Percentiles rank a stretch among this genome's conserved stretches.
Evolutionary conservation across 768 basidiomycete species (phyloP).

Genomic region (Mrakia frigida): DNA sequence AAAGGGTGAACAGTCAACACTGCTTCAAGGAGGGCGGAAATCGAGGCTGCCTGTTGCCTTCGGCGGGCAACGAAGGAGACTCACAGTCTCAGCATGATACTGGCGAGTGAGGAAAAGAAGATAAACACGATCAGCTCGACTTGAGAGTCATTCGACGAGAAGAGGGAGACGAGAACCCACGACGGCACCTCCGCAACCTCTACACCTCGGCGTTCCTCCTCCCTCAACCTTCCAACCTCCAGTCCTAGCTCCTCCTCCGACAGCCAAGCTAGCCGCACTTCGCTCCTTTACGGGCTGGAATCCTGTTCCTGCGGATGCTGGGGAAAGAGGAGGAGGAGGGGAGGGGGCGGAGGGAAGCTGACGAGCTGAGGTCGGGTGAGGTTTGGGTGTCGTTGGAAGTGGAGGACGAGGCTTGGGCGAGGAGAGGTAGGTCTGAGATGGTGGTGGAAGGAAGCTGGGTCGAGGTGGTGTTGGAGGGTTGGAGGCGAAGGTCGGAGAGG

Average conservation of each 20-base stretch:
- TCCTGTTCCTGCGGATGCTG: slow-evolving; percentile 34
- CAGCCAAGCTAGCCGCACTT: slow-evolving; percentile 24
- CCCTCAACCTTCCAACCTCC: background rate
- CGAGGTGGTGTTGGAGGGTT: slow-evolving; percentile 18
- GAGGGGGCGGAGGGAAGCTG: background rate
- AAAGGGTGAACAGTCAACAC: background rate
- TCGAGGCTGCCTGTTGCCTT: background rate
- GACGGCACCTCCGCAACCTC: slow-evolving; percentile 15
- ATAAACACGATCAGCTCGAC: slow-evolving; percentile 25
- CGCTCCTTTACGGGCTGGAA: slow-evolving; percentile 36
- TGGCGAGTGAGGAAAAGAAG: background rate
- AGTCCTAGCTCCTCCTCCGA: slow-evolving; percentile 32
- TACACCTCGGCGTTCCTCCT: slow-evolving; percentile 18
- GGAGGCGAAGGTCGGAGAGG: background rate
- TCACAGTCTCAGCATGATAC: background rate
- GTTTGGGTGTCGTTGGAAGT: slow-evolving; percentile 13
- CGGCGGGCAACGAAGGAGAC: background rate
- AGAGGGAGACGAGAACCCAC: slow-evolving; percentile 36
- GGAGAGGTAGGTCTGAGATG: slow-evolving; percentile 31
- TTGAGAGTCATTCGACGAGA: slow-evolving; percentile 32
- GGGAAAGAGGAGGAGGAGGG: slow-evolving; percentile 31
- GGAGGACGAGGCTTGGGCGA: slow-evolving; percentile 18
- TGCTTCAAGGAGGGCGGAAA: background rate
- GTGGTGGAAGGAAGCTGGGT: slow-evolving; percentile 38
- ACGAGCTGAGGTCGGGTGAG: background rate